Evolutionary conservation across 352 stramenopile species (phyloP), one percentile per base, ranked within the genome.

Genomic region (Phytophthora europaea): DNA sequence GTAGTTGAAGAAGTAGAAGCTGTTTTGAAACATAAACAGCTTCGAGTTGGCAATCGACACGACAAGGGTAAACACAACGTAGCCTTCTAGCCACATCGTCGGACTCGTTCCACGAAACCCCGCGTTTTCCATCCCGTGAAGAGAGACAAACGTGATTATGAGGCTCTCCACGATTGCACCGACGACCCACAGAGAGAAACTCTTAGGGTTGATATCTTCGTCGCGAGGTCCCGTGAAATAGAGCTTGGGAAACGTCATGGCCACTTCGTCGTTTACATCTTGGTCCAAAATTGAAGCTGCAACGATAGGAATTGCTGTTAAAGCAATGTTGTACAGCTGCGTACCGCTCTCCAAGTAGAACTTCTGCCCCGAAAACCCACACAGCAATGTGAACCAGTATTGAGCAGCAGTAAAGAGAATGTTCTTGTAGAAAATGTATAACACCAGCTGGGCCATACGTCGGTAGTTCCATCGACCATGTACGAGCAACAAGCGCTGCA

Each of bases 401-500:
- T 96, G 84, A 43, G 84, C 76, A 0, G 82, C 80, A 0, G 87
- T 93, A 56, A 93, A 90, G 9, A 94, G 66, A 48, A 95, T 94
- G 66, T 94, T 98, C 77, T 99, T 99, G 85, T 98, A 98, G 61
- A 99, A 98, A 47, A 96, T 97, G 79, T 97, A 98, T 15, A 96
- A 62, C 48, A 98, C 86, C 18, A 99, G 75, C 51, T 97, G 90
- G 1, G 93, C 83, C 75, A 97, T 92, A 15, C 96, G 88, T 12
- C 90, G 85, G 70, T 98, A 98, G 75, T 97, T 98, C 84, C 90
- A 97, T 2, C 94, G 82, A 0, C 96, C 96, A 64, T 99, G 94
- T 3, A 98, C 90, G 26, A 98, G 75, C 20, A 98, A 72, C 18
- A 99, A 74, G 3, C 92, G 91, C 66, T 96, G 83, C 10, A 98